These are phyloP conservation scores for Chrysoporthe cubensis DNA, from an alignment of 2,329 filamentous ascomycete species.

Conservation along the genomic window DNA sequence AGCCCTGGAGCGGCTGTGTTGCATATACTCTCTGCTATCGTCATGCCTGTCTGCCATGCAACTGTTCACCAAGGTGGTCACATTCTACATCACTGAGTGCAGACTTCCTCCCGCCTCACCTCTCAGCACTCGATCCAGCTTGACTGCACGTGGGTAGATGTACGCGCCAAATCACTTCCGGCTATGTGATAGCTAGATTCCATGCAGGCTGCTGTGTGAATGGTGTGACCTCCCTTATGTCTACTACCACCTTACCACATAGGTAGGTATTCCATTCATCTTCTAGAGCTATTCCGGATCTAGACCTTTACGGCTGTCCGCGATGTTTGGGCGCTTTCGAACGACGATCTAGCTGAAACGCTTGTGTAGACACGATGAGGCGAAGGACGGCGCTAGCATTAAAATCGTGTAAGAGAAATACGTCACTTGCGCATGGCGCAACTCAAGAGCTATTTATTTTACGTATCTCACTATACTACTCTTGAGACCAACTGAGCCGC, in stretches of 20 bases:
- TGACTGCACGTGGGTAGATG: neutral
- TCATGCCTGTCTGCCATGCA: constrained; percentile 9
- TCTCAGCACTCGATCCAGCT: constrained; percentile 5
- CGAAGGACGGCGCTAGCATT: neutral
- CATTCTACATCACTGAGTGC: neutral
- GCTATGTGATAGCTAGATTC: neutral
- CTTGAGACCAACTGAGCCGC: neutral
- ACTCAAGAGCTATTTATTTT: neutral
- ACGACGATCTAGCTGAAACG: neutral
- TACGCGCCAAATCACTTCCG: neutral
- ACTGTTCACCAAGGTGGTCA: neutral
- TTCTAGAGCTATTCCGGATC: constrained; percentile 9
- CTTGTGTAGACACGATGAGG: neutral
- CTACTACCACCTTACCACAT: constrained; percentile 20
- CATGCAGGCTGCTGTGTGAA: neutral
- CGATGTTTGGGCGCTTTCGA: neutral
- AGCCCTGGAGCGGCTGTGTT: neutral
- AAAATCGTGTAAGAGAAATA: neutral
- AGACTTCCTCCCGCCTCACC: constrained; percentile 12
- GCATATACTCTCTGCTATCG: neutral
- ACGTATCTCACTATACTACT: neutral
- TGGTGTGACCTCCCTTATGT: constrained; percentile 1
- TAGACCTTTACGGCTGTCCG: neutral
- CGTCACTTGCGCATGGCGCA: neutral
- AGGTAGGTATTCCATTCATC: constrained; percentile 16